Evolutionary conservation across 768 basidiomycete species (phyloP), one percentile per base, ranked within the genome.

Genomic region (Phanerochaete sordida): DNA sequence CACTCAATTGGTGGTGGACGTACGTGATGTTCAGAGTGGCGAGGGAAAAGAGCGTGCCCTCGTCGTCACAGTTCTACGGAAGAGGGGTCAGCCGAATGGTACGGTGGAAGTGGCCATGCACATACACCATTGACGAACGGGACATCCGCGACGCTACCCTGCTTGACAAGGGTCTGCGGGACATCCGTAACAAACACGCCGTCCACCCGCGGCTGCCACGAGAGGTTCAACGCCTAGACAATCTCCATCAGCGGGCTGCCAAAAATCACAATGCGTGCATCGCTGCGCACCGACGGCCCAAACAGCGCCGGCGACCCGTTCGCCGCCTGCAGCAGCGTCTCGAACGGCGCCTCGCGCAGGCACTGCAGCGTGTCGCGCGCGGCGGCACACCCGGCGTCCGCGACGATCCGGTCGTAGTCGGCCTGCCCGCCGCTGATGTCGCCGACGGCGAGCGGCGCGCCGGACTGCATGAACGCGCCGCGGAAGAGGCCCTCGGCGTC

Each of bases 141-240:
- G 3, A 85, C 70, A 15, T 77, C 75, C 0, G 82, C 81, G 11
- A 84, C 72, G 43, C 71, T 75, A 0, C 80, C 80, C 27, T 77
- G 59, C 49, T 73, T 65, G 9, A 83, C 74, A 6, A 82, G 72
- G 66, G 62, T 76, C 74, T 59, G 60, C 6, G 81, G 63, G 21
- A n/a, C 62, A 30, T 77, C 79, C 1, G 75, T 73, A n/a, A 85
- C 57, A 64, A 85, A 79, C 0, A 73, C 65, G 1, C 81, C 83
- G 61, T 85, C 84, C 5, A 75, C 70, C 3, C 79, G 74, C 31
- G 83, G 83, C 2, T 76, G 64, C 80, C 79, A 86, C 0, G 81
- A 48, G 79, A 69, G 37, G 66, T 69, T 55, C 35, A 61, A 27
- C 28, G 58, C 52, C 58, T 59, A 16, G 8, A 54, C 12, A n/a